Percentiles rank a stretch among this genome's conserved stretches.
Evolutionary conservation across 345 rosid species (phyloP).

Genomic region (Sonneratia alba): DNA sequence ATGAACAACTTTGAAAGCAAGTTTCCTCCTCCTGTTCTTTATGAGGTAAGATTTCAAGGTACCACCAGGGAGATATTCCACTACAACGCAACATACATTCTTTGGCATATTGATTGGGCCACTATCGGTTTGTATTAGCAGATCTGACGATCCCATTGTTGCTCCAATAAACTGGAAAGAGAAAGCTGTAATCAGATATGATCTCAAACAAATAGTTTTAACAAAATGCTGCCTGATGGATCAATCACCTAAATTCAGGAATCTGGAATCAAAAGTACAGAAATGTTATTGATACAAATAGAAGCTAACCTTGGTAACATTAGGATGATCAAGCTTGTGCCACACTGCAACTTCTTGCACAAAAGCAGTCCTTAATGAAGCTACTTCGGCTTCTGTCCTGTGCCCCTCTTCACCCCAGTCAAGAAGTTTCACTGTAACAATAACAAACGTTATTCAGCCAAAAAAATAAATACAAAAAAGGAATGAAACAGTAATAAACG

Average conservation of each 20-base stretch:
- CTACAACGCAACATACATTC: slow-evolving; percentile 89
- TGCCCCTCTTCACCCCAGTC: slow-evolving; percentile 99
- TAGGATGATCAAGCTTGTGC: slow-evolving; percentile 97
- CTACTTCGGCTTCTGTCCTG: slow-evolving; percentile 82
- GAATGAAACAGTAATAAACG: not conserved
- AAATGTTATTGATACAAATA: not conserved
- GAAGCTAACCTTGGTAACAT: slow-evolving; percentile 80
- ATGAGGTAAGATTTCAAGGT: slow-evolving; percentile 76
- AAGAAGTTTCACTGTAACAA: slow-evolving; percentile 65
- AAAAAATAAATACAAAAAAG: too few species aligned
- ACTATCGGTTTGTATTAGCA: slow-evolving; percentile 68
- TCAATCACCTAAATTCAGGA: not conserved
- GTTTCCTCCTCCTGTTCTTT: slow-evolving; percentile 80
- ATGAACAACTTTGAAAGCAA: slow-evolving; percentile 83
- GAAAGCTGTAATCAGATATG: not conserved
- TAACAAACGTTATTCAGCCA: not conserved
- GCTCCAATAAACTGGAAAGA: slow-evolving; percentile 83
- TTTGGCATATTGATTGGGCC: slow-evolving; percentile 80
- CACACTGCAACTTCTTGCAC: slow-evolving; percentile 94
- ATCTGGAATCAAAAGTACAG: not conserved
- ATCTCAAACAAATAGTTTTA: not conserved
- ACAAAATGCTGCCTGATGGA: not conserved
- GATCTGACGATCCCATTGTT: slow-evolving; percentile 80
- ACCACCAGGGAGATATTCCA: slow-evolving; percentile 96
- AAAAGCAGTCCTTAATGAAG: slow-evolving; percentile 72